Base-by-base conservation (phyloP, 192 early-diverging fungal species). In the Thamnidium elegans region DNA sequence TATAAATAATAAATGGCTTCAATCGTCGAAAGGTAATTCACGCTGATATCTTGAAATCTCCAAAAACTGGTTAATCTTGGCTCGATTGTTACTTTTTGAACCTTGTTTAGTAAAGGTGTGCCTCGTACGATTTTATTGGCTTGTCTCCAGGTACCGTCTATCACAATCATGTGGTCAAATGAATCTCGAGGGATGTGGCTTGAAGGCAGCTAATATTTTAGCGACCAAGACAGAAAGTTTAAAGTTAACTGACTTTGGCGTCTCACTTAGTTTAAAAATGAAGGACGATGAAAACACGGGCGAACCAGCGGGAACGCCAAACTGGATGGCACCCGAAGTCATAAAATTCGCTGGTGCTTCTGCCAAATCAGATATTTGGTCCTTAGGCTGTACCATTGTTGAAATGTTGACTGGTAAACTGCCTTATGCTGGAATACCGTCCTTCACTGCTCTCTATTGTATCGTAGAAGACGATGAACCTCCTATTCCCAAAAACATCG, bases 81-180 rank as follows among this genome's bases (percentile, higher is more conserved):
- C 32, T 69, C 81, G 26, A 92, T 85, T 1, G 89, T 87, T 7
- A 91, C 86, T 66, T 86, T 76, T 20, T 67, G 79, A 42, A 87
- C 58, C 6, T 62, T 67, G 23, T 63, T 54, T 15, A 88, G 70
- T 64, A 69, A 64, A 0, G 74, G 66, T 42, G 72, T 77, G 69
- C 76, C 70, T 51, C 75, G 79, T 68, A 71, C 75, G 76, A 87
- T 90, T 23, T 66, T 75, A 51, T 75, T 84, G 7, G 92, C 92
- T 58, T 98, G 94, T 17, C 79, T 76, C 96, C 96, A 98, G 13
- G 94, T 98, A n/a, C 96, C 96, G 70, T 98, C 94, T 50, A 98
- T 86, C 8, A 98, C 94, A 58, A 96, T 72, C 5, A 94, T 64
- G 48, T 77, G 78, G 66, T 93, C 90, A 67, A 94, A 91, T 0